These are phyloP conservation scores for Neophaeococcomyces mojaviensis DNA, from an alignment of 2,329 filamentous ascomycete genomes.

Conservation along the genomic window DNA sequence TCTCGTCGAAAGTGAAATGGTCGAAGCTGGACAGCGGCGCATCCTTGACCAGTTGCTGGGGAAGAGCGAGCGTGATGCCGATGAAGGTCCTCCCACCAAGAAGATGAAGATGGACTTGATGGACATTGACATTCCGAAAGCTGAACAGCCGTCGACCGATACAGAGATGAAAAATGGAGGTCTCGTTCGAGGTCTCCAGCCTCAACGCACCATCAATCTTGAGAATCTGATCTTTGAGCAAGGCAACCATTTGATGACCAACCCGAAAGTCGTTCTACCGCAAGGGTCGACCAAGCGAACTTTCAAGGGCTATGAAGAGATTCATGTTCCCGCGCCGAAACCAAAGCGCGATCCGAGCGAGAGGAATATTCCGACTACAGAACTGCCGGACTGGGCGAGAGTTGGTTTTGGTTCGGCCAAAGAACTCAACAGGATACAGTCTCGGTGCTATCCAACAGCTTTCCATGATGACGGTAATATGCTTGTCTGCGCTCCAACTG, in stretches of 20 bases:
- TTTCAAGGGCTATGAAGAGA: slow-evolving; percentile 98
- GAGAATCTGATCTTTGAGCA: slow-evolving; percentile 97
- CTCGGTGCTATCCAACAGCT: slow-evolving; percentile 81
- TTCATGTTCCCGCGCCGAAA: slow-evolving; percentile 91
- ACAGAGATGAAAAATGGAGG: slow-evolving; percentile 57
- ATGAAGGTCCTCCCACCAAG: slow-evolving; percentile 56
- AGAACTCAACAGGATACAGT: slow-evolving; percentile 90
- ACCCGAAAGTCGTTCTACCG: slow-evolving; percentile 85
- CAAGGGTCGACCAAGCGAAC: slow-evolving; percentile 91
- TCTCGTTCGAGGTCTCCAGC: slow-evolving; percentile 75
- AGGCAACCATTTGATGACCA: slow-evolving; percentile 99
- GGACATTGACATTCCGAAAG: slow-evolving; percentile 72
- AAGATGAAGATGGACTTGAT: slow-evolving; percentile 79
- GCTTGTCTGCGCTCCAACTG: slow-evolving; percentile 94
- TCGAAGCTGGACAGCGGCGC: slow-evolving; percentile 73
- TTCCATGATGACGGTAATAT: slow-evolving; percentile 95
- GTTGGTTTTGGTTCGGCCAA: slow-evolving; percentile 77
- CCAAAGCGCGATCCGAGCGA: slow-evolving; percentile 75
- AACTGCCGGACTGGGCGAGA: slow-evolving; percentile 88
- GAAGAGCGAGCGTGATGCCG: slow-evolving; percentile 50
- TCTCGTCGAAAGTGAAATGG: slow-evolving; percentile 82
- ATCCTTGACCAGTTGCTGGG: slow-evolving; percentile 85
- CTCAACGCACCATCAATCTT: slow-evolving; percentile 79
- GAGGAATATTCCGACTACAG: slow-evolving; percentile 70
- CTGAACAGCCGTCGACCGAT: slow-evolving; percentile 45